phyloP scores from a whole-genome alignment of 305 asterid species.

The Solanum aculeatissimum region DNA sequence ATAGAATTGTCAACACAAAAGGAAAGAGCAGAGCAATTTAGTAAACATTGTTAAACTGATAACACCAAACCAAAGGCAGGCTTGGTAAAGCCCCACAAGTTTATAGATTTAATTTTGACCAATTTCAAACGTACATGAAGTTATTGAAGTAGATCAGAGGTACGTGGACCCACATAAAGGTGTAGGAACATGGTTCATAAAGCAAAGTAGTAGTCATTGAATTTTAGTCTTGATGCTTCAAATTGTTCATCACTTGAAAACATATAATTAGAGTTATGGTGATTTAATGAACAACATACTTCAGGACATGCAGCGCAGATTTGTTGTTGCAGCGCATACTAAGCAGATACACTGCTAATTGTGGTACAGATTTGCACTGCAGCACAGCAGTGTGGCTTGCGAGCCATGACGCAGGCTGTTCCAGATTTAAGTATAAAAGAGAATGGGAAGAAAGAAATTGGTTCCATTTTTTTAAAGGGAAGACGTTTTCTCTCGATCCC shows the following conservation, averaged over 20 bases:
- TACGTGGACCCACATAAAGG: background rate
- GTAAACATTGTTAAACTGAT: background rate
- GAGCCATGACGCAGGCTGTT: background rate
- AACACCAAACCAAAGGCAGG: background rate
- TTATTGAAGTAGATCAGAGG: background rate
- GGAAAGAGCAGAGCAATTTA: background rate
- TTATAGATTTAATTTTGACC: background rate
- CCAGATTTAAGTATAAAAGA: background rate
- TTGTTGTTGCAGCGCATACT: background rate
- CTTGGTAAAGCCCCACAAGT: background rate
- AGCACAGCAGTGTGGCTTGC: background rate
- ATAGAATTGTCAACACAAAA: background rate
- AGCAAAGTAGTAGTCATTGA: background rate
- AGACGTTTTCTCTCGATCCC: background rate
- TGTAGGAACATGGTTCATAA: background rate
- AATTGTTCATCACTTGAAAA: background rate
- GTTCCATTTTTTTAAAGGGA: background rate
- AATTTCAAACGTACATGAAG: background rate
- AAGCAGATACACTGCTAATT: background rate
- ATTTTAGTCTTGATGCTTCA: background rate
- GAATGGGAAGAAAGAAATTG: background rate
- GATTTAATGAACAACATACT: background rate
- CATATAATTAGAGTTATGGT: background rate
- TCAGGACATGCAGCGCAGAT: background rate
- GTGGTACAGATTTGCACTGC: background rate